Evolutionary conservation across 768 basidiomycete genomes (phyloP).

Genomic region (Dioszegia aurantiaca): DNA sequence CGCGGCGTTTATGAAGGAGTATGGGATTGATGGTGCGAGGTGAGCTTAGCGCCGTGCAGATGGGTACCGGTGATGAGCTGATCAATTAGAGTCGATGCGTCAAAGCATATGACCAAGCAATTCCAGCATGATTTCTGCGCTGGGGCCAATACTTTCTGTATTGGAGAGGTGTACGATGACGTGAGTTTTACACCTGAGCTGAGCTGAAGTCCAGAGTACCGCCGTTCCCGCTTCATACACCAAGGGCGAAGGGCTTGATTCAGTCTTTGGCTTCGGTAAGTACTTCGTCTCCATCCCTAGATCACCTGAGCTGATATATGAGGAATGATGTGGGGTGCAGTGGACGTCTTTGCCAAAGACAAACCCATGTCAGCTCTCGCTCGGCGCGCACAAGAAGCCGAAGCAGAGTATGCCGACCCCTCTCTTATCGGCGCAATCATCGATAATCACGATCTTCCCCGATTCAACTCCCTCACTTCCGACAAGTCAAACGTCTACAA

Average conservation of each 20-base stretch:
- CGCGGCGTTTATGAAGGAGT: constrained; percentile 28
- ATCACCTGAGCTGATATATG: not conserved
- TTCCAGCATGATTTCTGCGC: constrained; percentile 37
- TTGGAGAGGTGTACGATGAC: constrained; percentile 37
- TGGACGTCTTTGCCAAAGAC: constrained; percentile 8
- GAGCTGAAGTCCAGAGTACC: constrained; percentile 20
- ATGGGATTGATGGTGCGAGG: constrained; percentile 35
- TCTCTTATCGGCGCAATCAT: constrained; percentile 31
- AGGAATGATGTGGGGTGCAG: constrained; percentile 32
- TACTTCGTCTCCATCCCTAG: not conserved
- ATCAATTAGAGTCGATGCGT: constrained; percentile 31
- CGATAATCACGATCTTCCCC: constrained; percentile 43
- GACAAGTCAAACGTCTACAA: constrained; percentile 32
- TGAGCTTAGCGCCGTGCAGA: not conserved
- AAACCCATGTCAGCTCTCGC: constrained; percentile 7
- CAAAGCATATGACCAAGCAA: constrained; percentile 34
- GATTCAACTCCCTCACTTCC: constrained; percentile 31
- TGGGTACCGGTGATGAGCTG: not conserved
- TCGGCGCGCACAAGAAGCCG: not conserved
- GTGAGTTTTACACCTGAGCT: constrained; percentile 6
- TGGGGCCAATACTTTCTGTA: constrained; percentile 34
- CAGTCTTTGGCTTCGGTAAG: constrained; percentile 40
- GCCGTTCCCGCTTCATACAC: constrained; percentile 23
- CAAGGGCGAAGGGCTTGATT: constrained; percentile 31
- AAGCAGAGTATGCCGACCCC: constrained; percentile 17